These are phyloP conservation scores for Capsaspora owczarzaki DNA, from an alignment of 78 protist species.

Conservation along the genomic window DNA sequence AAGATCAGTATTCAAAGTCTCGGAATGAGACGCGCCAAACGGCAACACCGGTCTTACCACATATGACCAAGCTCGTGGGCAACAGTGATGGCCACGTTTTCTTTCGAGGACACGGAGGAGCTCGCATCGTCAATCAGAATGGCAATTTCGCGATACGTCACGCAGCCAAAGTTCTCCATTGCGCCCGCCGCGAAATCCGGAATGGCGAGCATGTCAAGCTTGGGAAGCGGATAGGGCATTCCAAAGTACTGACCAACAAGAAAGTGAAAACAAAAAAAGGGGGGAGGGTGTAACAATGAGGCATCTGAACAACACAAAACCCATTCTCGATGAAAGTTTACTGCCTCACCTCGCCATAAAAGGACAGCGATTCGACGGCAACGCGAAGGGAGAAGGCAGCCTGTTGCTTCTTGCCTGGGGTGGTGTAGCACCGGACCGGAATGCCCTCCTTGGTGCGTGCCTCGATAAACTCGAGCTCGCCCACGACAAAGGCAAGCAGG, in stretches of 20 bases:
- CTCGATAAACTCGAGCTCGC: conserved; percentile 65
- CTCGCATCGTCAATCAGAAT: conserved; percentile 43
- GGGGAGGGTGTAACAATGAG: too few relatives aligned
- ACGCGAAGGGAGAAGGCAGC: conserved; percentile 63
- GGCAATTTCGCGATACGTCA: conserved; percentile 63
- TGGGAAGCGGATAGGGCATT: conserved; percentile 66
- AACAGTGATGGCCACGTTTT: conserved; percentile 19
- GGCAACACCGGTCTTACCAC: conserved; percentile 1
- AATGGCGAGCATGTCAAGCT: conserved; percentile 48
- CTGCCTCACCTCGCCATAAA: conserved; percentile 47
- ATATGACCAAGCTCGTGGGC: conserved; percentile 50
- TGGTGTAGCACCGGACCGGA: conserved; percentile 61
- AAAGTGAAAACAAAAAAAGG: too few relatives aligned
- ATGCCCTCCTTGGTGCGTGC: not conserved
- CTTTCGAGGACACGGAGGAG: not conserved
- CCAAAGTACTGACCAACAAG: conserved; percentile 55
- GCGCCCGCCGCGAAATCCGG: conserved; percentile 73
- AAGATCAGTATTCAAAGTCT: not conserved
- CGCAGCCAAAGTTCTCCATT: conserved; percentile 64
- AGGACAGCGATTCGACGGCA: conserved; percentile 31
- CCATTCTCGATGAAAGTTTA: too few relatives aligned
- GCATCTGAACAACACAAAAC: too few relatives aligned
- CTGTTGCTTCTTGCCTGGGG: conserved; percentile 41
- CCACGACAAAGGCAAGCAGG: conserved; percentile 72
- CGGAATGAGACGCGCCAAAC: not conserved